phyloP scores from a whole-genome alignment of 257 asterid genomes.

The Ophiorrhiza pumila region DNA sequence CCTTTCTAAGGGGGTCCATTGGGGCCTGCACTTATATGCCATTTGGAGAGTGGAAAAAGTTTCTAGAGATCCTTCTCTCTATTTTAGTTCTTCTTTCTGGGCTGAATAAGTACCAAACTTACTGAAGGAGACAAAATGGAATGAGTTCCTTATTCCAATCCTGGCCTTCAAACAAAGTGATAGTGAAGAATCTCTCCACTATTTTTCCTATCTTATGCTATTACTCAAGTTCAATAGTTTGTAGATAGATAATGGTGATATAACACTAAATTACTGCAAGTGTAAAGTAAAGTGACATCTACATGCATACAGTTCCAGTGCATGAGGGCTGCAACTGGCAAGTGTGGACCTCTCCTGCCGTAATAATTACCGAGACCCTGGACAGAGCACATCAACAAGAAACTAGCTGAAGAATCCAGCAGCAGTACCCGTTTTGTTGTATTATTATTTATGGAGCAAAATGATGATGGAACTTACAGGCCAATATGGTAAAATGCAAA shows the following conservation, averaged over 20 bases:
- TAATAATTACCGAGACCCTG: not conserved
- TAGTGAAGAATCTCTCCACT: conserved; percentile 39
- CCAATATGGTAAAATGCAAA: not conserved
- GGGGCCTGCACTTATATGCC: conserved; percentile 40
- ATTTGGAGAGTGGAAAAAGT: conserved; percentile 40
- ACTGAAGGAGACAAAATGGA: conserved; percentile 61
- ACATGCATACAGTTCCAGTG: not conserved
- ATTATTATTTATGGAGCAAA: not conserved
- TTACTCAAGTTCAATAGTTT: conserved; percentile 12
- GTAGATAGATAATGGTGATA: not conserved
- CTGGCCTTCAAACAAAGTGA: conserved; percentile 61
- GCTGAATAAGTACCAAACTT: conserved; percentile 67
- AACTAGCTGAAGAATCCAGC: not conserved
- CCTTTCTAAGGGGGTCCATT: conserved; percentile 30
- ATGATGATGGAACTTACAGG: not conserved
- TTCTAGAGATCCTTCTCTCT: conserved; percentile 33
- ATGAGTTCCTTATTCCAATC: conserved; percentile 62
- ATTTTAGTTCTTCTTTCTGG: conserved; percentile 41
- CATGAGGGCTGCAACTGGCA: not conserved
- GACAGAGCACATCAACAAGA: not conserved
- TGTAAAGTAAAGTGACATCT: not conserved
- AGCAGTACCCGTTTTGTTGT: not conserved
- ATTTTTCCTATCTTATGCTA: conserved; percentile 17
- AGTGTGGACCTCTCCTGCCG: not conserved
- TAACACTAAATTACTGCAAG: conserved; percentile 2